These are phyloP conservation scores for Ophiognomonia clavigignenti-juglandacearum DNA, from an alignment of 2,329 filamentous ascomycete species.

Conservation along the genomic window DNA sequence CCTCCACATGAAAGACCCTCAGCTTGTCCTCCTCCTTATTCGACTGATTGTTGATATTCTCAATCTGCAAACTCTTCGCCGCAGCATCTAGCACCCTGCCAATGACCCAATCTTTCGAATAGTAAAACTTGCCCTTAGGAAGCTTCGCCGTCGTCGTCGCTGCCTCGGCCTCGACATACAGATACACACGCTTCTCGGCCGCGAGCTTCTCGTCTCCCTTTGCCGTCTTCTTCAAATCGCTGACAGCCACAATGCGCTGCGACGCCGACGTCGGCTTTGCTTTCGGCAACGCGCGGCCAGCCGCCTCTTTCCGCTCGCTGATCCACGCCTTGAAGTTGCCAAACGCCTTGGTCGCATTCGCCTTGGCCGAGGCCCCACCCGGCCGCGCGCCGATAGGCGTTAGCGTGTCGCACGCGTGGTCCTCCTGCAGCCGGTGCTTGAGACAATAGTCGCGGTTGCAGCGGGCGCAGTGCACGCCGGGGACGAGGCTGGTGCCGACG, in stretches of 20 bases:
- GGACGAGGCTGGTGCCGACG: conserved; percentile 62
- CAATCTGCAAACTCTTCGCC: conserved; percentile 70
- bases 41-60: conserved; percentile 78
- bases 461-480: conserved; percentile 64
- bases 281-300: conserved; percentile 55
- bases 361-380: conserved; percentile 43
- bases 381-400: conserved; percentile 49
- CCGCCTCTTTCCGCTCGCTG: conserved; percentile 60
- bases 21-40: conserved; percentile 73
- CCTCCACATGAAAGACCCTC: conserved; percentile 89
- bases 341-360: conserved; percentile 70
- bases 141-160: conserved; percentile 80
- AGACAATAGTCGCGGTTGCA: conserved; percentile 75
- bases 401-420: conserved; percentile 80
- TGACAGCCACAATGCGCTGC: conserved; percentile 63
- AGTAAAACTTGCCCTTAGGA: conserved; percentile 77
- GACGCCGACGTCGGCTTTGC: conserved; percentile 59
- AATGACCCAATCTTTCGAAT: conserved; percentile 81
- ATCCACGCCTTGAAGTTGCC: conserved; percentile 78
- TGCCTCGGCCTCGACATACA: conserved; percentile 86
- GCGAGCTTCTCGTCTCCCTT: conserved; percentile 85
- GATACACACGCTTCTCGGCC: conserved; percentile 78
- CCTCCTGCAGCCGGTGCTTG: conserved; percentile 70
- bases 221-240: conserved; percentile 76
- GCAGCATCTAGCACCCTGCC: conserved; percentile 77